Conservation (phyloP, 148 eudicot genomes). For the Limonium bicolor region DNA sequence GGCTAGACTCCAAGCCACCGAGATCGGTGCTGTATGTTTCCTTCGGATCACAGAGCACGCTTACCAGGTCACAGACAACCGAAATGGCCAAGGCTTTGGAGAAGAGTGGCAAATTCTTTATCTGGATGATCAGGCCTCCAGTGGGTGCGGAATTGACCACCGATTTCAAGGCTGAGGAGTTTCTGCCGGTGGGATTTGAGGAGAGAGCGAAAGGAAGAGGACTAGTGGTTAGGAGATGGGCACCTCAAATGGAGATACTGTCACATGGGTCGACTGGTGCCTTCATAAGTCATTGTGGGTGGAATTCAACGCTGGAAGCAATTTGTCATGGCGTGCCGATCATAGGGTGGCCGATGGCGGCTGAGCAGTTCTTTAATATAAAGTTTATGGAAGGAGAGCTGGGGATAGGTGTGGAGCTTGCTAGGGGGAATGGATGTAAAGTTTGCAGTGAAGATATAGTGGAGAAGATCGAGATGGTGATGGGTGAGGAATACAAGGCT, state of each 20-base stretch:
- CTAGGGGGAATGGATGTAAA: slow-evolving; percentile 23
- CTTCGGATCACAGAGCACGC: slow-evolving; percentile 39
- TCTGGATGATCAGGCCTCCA: slow-evolving; percentile 69
- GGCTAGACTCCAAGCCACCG: slow-evolving; percentile 27
- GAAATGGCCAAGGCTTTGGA: slow-evolving; percentile 36
- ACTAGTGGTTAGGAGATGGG: slow-evolving; percentile 30
- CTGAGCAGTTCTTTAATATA: slow-evolving; percentile 42
- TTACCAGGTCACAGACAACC: slow-evolving; percentile 36
- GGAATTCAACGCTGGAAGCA: slow-evolving; percentile 51
- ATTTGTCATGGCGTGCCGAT: slow-evolving; percentile 33
- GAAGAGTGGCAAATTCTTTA: slow-evolving; percentile 16
- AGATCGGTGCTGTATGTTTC: slow-evolving; percentile 38
- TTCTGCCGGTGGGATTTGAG: slow-evolving; percentile 35
- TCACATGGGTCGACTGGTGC: slow-evolving; percentile 24
- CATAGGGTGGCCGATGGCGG: slow-evolving; percentile 51
- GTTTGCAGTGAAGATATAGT: slow-evolving; percentile 19
- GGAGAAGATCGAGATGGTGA: slow-evolving; percentile 31
- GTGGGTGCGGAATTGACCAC: slow-evolving; percentile 21
- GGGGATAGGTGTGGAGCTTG: slow-evolving; percentile 45
- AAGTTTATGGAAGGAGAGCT: slow-evolving; percentile 31
- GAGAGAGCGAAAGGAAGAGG: slow-evolving; percentile 16
- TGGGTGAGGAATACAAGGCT: slow-evolving; percentile 22
- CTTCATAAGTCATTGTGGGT: slow-evolving; percentile 45
- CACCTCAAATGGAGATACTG: slow-evolving; percentile 44
- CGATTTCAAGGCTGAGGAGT: slow-evolving; percentile 18